Conservation (phyloP, 2,329 filamentous ascomycete species). For the Aspergillus carbonarius region DNA sequence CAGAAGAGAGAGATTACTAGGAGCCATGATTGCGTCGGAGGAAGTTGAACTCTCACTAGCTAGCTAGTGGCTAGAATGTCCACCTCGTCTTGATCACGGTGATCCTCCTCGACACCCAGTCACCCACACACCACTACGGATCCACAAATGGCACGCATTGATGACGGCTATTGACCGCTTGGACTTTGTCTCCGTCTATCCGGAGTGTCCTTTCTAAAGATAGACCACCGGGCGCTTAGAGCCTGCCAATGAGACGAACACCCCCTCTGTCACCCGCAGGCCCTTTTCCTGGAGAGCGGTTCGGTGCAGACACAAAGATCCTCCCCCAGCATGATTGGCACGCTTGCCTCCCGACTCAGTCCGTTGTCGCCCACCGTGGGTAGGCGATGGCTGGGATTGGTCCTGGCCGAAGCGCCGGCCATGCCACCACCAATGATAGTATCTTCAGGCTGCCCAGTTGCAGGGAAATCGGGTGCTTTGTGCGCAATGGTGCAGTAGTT, state of each 20-base stretch:
- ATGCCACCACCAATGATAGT: constrained; percentile 19
- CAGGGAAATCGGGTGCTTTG: constrained; percentile 18
- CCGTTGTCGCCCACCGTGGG: constrained; percentile 8
- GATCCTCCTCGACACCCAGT: not conserved
- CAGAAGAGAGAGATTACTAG: not conserved
- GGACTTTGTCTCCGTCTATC: not conserved
- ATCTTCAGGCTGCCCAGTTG: constrained; percentile 4
- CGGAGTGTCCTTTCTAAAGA: constrained; percentile 27
- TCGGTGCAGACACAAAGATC: constrained; percentile 21
- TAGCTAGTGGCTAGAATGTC: not conserved
- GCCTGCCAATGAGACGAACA: constrained; percentile 22
- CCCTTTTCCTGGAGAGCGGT: constrained; percentile 14
- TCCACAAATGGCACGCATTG: not conserved
- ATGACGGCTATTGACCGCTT: not conserved
- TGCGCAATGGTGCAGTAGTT: constrained; percentile 37
- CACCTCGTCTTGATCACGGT: not conserved
- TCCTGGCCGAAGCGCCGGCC: constrained; percentile 20
- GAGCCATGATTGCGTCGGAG: too few species aligned
- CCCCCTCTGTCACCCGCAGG: constrained; percentile 12
- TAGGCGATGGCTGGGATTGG: constrained; percentile 1
- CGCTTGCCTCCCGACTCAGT: constrained; percentile 5
- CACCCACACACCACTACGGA: not conserved
- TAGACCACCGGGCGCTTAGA: constrained; percentile 31
- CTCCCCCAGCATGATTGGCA: constrained; percentile 16
- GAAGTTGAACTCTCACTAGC: not conserved